These are phyloP conservation scores for Malus sylvestris DNA, from an alignment of 306 rosid species.

Conservation along the genomic window DNA sequence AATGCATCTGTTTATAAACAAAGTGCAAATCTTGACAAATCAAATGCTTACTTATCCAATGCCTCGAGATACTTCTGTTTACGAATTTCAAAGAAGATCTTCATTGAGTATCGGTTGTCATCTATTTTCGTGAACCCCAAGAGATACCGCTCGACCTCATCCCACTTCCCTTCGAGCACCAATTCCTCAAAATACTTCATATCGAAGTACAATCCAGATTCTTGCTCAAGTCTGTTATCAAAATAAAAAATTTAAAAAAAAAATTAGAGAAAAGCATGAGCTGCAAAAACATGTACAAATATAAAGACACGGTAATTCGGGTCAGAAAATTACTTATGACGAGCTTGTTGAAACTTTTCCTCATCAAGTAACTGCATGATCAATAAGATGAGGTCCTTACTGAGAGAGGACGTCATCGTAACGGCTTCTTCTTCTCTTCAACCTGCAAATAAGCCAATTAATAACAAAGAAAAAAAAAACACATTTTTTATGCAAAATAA, in stretches of 20 bases:
- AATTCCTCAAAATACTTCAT: slow-evolving; percentile 82
- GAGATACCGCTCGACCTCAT: slow-evolving; percentile 76
- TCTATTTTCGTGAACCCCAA: slow-evolving; percentile 80
- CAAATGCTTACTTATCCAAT: slow-evolving; percentile 60
- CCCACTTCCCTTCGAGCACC: slow-evolving; percentile 77
- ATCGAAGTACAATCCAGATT: slow-evolving; percentile 81
- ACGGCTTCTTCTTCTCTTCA: not conserved
- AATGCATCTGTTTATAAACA: not conserved
- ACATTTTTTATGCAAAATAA: not conserved
- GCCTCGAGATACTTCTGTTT: slow-evolving; percentile 96
- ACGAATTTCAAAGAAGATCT: slow-evolving; percentile 90
- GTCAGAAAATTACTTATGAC: slow-evolving; percentile 57
- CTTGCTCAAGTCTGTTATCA: slow-evolving; percentile 68
- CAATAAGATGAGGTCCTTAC: slow-evolving; percentile 81
- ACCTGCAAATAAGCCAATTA: slow-evolving; percentile 7
- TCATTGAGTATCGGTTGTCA: slow-evolving; percentile 89
- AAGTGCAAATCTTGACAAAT: not conserved
- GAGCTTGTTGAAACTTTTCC: slow-evolving; percentile 81
- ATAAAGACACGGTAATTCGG: not conserved
- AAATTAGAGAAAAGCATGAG: not conserved
- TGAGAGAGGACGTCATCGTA: slow-evolving; percentile 54
- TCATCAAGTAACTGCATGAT: slow-evolving; percentile 89
- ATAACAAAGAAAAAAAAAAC: not conserved
- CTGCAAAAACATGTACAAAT: not conserved
- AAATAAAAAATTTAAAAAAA: not conserved